Evolutionary conservation across 2,329 filamentous ascomycete species (phyloP).

Genomic region (Cytospora piceicola): DNA sequence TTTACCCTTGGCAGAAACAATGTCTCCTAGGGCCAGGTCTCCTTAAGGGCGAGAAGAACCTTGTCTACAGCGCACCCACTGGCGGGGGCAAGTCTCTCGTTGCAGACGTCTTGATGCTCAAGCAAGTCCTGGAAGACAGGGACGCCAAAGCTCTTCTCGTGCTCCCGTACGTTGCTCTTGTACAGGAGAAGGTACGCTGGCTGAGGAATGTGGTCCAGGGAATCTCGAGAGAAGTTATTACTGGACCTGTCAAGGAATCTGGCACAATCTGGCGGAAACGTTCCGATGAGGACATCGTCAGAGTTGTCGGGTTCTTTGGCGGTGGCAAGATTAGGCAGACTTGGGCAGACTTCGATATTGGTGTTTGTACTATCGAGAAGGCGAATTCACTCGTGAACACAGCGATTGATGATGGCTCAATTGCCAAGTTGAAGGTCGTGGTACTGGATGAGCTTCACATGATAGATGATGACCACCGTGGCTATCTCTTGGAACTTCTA

Average conservation of each 20-base stretch:
- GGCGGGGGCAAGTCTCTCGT: conserved; percentile 79
- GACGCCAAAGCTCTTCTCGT: conserved; percentile 72
- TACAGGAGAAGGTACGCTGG: conserved; percentile 80
- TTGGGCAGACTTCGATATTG: conserved; percentile 78
- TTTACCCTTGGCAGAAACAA: conserved; percentile 80
- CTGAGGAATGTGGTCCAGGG: conserved; percentile 68
- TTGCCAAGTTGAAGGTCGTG: conserved; percentile 66
- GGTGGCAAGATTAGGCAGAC: conserved; percentile 68
- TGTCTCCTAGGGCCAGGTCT: conserved; percentile 71
- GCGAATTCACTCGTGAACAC: conserved; percentile 75
- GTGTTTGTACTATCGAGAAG: conserved; percentile 81
- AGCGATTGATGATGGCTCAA: conserved; percentile 71
- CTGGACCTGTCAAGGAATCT: conserved; percentile 40
- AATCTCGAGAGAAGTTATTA: conserved; percentile 49
- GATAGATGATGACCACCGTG: conserved; percentile 75
- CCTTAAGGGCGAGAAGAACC: conserved; percentile 66
- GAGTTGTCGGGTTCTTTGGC: conserved; percentile 75
- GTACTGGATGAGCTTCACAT: conserved; percentile 83
- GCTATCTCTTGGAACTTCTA: conserved; percentile 75
- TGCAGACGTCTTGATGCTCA: conserved; percentile 74
- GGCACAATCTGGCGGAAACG: conserved; percentile 56
- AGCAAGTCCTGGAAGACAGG: conserved; percentile 66
- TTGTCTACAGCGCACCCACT: conserved; percentile 81
- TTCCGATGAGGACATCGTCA: conserved; percentile 61
- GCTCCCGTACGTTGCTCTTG: conserved; percentile 76